Conservation (phyloP, 768 basidiomycete species). For the Fomitopsis pulvina region DNA sequence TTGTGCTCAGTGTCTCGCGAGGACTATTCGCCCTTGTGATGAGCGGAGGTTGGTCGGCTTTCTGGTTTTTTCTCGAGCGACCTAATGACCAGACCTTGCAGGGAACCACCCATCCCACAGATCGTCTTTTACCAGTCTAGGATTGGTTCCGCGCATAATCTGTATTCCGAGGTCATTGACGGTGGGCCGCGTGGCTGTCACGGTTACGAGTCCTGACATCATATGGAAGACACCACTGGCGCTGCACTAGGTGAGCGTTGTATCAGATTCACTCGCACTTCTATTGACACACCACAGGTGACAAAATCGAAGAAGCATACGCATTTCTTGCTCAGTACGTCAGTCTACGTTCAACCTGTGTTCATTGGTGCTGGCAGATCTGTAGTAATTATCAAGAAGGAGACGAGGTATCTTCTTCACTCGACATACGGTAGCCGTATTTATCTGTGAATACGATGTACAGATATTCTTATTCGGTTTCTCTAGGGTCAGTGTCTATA, state of each 20-base stretch:
- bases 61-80: neutral
- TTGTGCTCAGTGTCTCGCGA: constrained; percentile 21
- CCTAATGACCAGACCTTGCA: neutral
- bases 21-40: constrained; percentile 25
- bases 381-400: constrained; percentile 62
- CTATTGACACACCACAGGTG: constrained; percentile 32
- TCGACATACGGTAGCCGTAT: neutral
- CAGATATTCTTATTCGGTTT: constrained; percentile 78
- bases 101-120: constrained; percentile 22
- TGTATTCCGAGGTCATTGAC: constrained; percentile 55
- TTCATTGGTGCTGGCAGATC: neutral
- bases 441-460: constrained; percentile 4
- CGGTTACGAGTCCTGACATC: constrained; percentile 2
- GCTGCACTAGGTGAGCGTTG: constrained; percentile 43
- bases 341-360: neutral
- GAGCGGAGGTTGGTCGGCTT: constrained; percentile 19
- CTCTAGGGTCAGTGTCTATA: constrained; percentile 46
- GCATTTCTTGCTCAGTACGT: constrained; percentile 76
- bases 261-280: neutral
- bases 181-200: constrained; percentile 29
- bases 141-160: constrained; percentile 49
- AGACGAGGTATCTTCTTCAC: constrained; percentile 48
- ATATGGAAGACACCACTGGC: constrained; percentile 53
- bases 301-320: constrained; percentile 74
- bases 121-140: constrained; percentile 28